Conservation (phyloP, 441 rosid species). For the Euphorbia corollata region DNA sequence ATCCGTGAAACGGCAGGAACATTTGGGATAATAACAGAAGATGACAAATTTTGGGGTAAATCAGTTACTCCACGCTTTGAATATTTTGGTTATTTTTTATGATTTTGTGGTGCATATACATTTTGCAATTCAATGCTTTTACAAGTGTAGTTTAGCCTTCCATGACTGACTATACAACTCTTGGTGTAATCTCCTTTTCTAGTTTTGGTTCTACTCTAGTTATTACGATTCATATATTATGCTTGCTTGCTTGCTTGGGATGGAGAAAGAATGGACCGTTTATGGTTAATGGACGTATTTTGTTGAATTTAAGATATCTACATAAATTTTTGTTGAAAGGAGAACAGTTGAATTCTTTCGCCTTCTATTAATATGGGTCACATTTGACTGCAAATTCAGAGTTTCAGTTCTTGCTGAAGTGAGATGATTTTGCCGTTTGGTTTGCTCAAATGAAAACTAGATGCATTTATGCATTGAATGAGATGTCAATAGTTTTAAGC, state of each 20-base stretch:
- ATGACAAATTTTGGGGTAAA: constrained; percentile 53
- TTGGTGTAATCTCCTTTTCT: not conserved
- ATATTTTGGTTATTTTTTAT: not conserved
- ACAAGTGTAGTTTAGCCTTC: not conserved
- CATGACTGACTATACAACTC: too few species aligned
- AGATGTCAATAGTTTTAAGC: not conserved
- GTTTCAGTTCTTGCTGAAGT: not conserved
- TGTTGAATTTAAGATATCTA: not conserved
- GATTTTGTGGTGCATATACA: not conserved
- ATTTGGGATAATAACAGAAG: constrained; percentile 65
- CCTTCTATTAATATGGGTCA: not conserved
- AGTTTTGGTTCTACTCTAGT: not conserved
- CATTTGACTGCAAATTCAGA: not conserved
- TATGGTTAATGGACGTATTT: not conserved
- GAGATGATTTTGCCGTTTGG: not conserved
- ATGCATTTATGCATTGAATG: not conserved
- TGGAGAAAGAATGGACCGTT: not conserved
- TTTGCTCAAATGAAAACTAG: not conserved
- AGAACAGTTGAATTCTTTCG: not conserved
- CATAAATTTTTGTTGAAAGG: not conserved
- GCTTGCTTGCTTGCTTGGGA: too few species aligned
- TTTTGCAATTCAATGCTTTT: not conserved
- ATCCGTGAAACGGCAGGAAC: constrained; percentile 81
- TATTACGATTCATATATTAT: not conserved
- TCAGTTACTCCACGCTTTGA: not conserved